These are phyloP conservation scores for Hanseniaspora thailandica DNA, from an alignment of 805 yeast species.

Conservation along the genomic window DNA sequence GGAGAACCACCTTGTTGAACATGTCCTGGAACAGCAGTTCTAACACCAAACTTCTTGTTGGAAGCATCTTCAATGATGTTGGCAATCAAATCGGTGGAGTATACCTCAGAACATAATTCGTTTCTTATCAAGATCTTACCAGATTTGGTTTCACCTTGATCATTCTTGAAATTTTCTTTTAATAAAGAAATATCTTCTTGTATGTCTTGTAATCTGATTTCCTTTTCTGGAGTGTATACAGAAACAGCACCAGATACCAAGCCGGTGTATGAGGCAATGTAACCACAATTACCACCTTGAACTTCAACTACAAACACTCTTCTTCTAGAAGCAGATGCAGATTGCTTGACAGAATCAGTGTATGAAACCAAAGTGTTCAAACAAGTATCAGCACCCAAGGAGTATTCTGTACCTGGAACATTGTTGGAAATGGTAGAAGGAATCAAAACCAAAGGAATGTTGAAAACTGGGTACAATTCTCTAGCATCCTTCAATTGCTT, in stretches of 20 bases:
- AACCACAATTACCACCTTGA: conserved; percentile 80
- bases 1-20: conserved; percentile 79
- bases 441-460: conserved; percentile 64
- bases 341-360: conserved; percentile 69
- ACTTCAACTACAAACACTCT: conserved; percentile 72
- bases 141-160: conserved; percentile 66
- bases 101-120: conserved; percentile 64
- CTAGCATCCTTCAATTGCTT: conserved; percentile 73
- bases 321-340: conserved; percentile 67
- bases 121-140: conserved; percentile 80
- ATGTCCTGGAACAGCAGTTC: conserved; percentile 76
- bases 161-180: conserved; percentile 55
- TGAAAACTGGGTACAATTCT: conserved; percentile 63
- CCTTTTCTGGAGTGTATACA: conserved; percentile 81
- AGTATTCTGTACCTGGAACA: conserved; percentile 73
- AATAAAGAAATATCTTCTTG: conserved; percentile 65
- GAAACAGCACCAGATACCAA: conserved; percentile 69
- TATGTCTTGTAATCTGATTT: conserved; percentile 53
- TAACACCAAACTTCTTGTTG: conserved; percentile 57
- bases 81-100: conserved; percentile 58
- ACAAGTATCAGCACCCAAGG: conserved; percentile 67
- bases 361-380: conserved; percentile 57
- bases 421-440: conserved; percentile 75
- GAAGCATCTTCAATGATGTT: conserved; percentile 52
- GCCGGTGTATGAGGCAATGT: conserved; percentile 57